A percentile compares a stretch with the other conserved stretches of the same genome.
Evolutionary conservation across 1,284 basidiomycete species (phyloP).

Genomic region (Rhodotorula sp.): DNA sequence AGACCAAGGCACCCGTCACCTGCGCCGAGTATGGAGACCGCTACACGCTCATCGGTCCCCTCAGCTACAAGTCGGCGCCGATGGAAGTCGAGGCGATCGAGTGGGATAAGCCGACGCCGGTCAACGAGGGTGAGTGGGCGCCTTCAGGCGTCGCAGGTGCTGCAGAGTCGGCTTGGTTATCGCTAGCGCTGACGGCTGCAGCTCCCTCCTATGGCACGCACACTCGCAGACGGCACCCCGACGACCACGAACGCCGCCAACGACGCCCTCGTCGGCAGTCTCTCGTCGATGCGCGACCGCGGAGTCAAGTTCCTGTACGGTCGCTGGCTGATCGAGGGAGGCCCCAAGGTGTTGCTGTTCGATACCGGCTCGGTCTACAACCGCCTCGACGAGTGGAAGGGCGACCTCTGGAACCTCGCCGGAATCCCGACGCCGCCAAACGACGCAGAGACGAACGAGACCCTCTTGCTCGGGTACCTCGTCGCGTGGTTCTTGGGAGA

Average conservation of each 20-base stretch:
- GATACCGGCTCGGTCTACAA: conserved; percentile 87
- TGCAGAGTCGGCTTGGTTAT: not conserved
- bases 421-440: conserved; percentile 94
- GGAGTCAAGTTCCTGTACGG: conserved; percentile 95
- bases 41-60: conserved; percentile 87
- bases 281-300: conserved; percentile 74
- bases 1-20: conserved; percentile 97
- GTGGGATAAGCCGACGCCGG: conserved; percentile 53
- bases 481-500: conserved; percentile 99
- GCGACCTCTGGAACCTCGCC: conserved; percentile 94
- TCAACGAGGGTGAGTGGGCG: conserved; percentile 21
- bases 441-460: conserved; percentile 97
- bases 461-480: conserved; percentile 98
- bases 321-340: conserved; percentile 95
- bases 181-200: too few species aligned
- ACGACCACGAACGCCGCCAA: conserved; percentile 40
- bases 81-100: conserved; percentile 97
- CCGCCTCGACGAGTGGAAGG: conserved; percentile 95
- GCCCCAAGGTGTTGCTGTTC: conserved; percentile 89
- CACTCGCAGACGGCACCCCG: conserved; percentile 21
- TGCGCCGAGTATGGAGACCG: conserved; percentile 75
- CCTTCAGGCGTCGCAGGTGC: not conserved
- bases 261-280: conserved; percentile 63
- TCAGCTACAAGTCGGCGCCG: conserved; percentile 95
- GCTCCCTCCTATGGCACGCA: too few species aligned